Evolutionary conservation across 176 grass and related monocot genomes (phyloP), one percentile per base, ranked within the genome.

Genomic region (Oropetium thomaeum): DNA sequence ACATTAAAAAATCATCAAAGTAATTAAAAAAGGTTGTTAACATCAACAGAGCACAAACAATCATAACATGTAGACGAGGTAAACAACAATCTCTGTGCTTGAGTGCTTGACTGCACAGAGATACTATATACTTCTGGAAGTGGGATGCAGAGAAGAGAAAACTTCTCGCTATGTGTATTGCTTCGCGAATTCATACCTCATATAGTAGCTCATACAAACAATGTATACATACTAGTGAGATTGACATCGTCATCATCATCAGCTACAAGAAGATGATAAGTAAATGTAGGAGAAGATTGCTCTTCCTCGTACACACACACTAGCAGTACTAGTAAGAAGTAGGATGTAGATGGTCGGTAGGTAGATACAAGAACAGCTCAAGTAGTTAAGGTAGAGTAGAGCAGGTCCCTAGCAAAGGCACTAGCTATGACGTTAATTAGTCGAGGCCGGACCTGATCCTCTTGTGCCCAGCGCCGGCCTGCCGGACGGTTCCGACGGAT

Each of bases 381-480:
- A 69, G 27, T 47, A n/a, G n/a, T n/a, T n/a, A n/a, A n/a, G n/a
- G n/a, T n/a, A n/a, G n/a, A n/a, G n/a, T n/a, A n/a, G n/a, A n/a
- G n/a, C n/a, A n/a, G n/a, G n/a, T n/a, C n/a, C n/a, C n/a, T n/a
- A n/a, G n/a, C n/a, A n/a, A n/a, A n/a, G n/a, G n/a, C 1, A 19
- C 14, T 60, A 44, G 54, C 26, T 74, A 32, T 10, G 26, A 60
- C 3, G 5, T 4, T 1, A 10, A 29, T 57, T 59, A 89, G 37
- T 87, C 85, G 48, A 87, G 79, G 30, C 40, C 72, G 6, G 84
- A 84, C 75, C 91, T 75, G 75, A 78, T 83, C 83, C 91, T 71
- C 84, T 93, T 93, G 57, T 93, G 85, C 3, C 84, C 70, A 19
- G 81, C 77, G 33, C 63, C 70, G 22, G 73, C 67, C 63, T 82